A percentile compares a stretch with the other conserved stretches of the same genome.
These are phyloP conservation scores for Trichoderma atroviride DNA, from an alignment of 2,329 filamentous ascomycete genomes.

Conservation along the genomic window DNA sequence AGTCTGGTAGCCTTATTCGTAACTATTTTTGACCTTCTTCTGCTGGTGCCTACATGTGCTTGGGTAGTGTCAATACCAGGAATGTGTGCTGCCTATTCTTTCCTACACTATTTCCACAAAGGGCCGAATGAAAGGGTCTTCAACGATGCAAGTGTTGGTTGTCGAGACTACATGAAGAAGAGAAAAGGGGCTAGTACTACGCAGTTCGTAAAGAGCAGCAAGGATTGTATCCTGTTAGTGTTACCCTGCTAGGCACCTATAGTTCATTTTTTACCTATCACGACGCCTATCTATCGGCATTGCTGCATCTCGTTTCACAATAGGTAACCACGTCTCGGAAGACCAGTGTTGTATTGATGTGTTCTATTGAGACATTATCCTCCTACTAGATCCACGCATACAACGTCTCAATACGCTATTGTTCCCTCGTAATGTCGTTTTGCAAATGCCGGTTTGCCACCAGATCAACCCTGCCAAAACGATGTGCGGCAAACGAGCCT, in stretches of 20 bases:
- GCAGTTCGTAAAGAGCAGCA: neutral
- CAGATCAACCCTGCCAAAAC: neutral
- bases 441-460: neutral
- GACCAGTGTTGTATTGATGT: neutral
- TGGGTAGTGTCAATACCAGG: neutral
- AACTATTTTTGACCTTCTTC: neutral
- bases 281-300: neutral
- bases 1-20: neutral
- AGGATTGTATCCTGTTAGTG: neutral
- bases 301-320: neutral
- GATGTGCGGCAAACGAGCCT: neutral
- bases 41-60: neutral
- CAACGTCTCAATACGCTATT: neutral
- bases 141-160: neutral
- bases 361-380: neutral
- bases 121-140: neutral
- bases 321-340: neutral
- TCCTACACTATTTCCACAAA: neutral
- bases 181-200: neutral
- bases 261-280: neutral
- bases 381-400: neutral
- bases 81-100: neutral
- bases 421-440: neutral
- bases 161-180: neutral
- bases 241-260: neutral